phyloP scores from a whole-genome alignment of 108 stramenopile genomes.

The Nannochloropsis salina region DNA sequence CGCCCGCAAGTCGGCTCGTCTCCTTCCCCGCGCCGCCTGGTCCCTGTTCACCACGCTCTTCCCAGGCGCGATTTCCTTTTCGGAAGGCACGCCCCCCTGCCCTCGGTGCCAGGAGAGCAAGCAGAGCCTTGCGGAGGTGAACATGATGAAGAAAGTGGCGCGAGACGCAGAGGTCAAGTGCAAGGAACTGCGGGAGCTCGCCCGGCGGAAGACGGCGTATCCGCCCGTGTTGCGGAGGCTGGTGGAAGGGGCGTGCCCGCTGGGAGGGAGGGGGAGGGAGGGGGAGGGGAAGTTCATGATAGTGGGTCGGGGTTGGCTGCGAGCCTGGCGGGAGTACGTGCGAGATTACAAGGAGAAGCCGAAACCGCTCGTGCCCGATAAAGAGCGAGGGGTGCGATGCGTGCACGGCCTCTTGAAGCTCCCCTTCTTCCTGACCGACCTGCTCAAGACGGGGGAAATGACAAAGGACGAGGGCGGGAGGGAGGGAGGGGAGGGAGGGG shows the following conservation, averaged over 20 bases:
- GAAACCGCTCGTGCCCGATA: background rate
- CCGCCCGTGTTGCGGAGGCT: background rate
- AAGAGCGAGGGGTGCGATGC: background rate
- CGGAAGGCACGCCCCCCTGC: background rate
- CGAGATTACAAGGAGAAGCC: background rate
- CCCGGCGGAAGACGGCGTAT: background rate
- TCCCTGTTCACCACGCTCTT: background rate
- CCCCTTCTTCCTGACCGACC: background rate
- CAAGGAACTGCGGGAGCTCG: background rate
- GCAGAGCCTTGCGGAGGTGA: background rate
- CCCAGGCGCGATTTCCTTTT: background rate
- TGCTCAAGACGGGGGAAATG: background rate
- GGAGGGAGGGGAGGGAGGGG: background rate
- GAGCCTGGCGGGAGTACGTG: background rate
- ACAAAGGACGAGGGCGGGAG: background rate
- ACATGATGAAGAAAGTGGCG: background rate
- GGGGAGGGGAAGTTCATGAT: background rate
- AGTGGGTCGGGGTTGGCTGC: background rate
- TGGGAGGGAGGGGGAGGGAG: background rate
- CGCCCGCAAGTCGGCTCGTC: background rate
- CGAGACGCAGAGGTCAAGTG: background rate
- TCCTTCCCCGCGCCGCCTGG: background rate
- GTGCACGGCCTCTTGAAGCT: background rate
- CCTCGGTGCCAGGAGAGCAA: background rate
- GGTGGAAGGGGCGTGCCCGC: background rate